Evolutionary conservation across 352 stramenopile genomes (phyloP).

Genomic region (Thraustochytrium striatum): DNA sequence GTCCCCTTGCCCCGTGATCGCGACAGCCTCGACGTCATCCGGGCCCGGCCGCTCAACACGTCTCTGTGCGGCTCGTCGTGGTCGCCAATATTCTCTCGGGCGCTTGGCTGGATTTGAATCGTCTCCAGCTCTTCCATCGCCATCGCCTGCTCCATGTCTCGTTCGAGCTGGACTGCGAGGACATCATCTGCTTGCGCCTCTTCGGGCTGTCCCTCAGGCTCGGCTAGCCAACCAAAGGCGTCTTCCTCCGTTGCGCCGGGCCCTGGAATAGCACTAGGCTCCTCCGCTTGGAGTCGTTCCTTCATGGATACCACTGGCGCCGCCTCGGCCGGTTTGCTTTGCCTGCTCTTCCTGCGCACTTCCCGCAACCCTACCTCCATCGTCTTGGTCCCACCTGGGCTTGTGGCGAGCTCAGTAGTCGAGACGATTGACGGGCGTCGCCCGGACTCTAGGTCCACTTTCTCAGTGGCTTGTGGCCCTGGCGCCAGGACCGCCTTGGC

Average conservation of each 20-base stretch:
- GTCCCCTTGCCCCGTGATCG: neutral
- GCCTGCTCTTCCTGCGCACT: neutral
- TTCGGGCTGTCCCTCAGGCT: neutral
- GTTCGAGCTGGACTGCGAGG: neutral
- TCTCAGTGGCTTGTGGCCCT: no score
- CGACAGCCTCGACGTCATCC: neutral
- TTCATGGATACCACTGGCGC: neutral
- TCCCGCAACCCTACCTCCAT: conserved; percentile 4
- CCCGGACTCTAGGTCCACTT: no score
- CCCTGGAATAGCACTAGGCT: neutral
- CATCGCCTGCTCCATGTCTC: neutral
- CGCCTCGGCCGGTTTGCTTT: neutral
- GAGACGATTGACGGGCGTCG: conserved; percentile 21
- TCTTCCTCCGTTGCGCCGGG: neutral
- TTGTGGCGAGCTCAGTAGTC: conserved; percentile 26
- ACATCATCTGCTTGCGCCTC: neutral
- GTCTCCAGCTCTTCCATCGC: neutral
- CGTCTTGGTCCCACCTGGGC: conserved; percentile 35
- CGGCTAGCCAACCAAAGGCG: neutral
- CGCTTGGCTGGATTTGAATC: neutral
- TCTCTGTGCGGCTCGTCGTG: neutral
- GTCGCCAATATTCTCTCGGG: neutral
- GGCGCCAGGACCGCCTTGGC: no score
- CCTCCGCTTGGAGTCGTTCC: neutral
- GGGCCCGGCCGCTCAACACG: neutral